Base-by-base conservation (phyloP, 23 red algal genomes). In the Gracilariopsis chorda region DNA sequence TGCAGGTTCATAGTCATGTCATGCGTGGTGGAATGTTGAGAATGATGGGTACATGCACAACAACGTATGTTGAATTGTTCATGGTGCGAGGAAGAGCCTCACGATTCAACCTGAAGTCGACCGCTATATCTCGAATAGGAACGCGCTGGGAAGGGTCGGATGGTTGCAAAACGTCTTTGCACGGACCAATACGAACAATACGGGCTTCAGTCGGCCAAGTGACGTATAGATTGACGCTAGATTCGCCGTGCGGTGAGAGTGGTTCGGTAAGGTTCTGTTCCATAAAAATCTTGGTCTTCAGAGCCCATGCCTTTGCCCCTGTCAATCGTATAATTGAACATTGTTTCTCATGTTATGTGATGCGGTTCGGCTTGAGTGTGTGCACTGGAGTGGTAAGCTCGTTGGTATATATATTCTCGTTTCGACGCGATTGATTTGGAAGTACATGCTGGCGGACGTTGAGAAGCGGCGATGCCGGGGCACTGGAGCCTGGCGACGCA, bases 151-250 rank as follows among this genome's bases (percentile, higher is more conserved):
- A 73, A 16, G 39, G 67, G 32, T 73, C 67, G 24, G 42, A 36
- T 23, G 67, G 67, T 46, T 73, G 67, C 9, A 73, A 17, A 61
- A 76, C 42, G 7, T 80, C 77, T 33, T 72, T 55, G 43, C 57
- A 75, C 17, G 88, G 73, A 39, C 88, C 72, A 41, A 91, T 82
- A 43, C 56, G 52, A 11, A 91, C 59, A 44, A 91, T 62, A 27
- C 77, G 74, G 48, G 88, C 73, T 33, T 59, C 88, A 28, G 74
- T 58, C 30, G 88, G 77, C 88, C 88, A 91, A n/a, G 88, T 82
- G 12, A 82, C 60, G 39, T 68, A 91, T 29, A 91, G 34, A 32
- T 43, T 59, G 10, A 91, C 59, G 43, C 74, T 82, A 21, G 75
- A 46, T 72, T 91, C 88, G 21, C 88, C 76, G 36, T 91, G 77